Conservation (phyloP, 495 filamentous ascomycete species). For the Penicillium diatomitis region DNA sequence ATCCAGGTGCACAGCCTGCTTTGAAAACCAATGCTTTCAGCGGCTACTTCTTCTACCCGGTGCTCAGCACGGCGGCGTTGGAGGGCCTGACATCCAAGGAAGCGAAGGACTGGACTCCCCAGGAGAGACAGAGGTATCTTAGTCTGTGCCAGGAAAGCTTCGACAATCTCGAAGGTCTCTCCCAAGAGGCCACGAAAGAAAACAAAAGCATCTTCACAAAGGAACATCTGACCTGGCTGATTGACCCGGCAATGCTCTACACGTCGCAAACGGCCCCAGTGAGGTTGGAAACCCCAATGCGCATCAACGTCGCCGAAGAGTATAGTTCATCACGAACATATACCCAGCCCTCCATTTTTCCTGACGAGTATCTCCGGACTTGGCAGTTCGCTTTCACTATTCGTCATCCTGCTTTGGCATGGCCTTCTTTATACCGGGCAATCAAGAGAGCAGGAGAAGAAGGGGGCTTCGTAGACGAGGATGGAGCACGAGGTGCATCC, state of each 20-base stretch:
- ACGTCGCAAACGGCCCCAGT: neutral
- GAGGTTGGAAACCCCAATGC: neutral
- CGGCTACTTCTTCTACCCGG: slow-evolving; percentile 30
- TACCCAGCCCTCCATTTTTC: slow-evolving; percentile 22
- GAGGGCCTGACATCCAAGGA: slow-evolving; percentile 8
- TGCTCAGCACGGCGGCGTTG: slow-evolving; percentile 4
- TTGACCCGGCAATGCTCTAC: slow-evolving; percentile 5
- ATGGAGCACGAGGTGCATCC: slow-evolving; percentile 5
- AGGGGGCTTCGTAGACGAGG: slow-evolving; percentile 5
- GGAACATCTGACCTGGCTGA: slow-evolving; percentile 27
- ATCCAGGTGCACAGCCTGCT: slow-evolving; percentile 28
- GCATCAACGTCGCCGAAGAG: slow-evolving; percentile 1
- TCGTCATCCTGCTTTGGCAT: slow-evolving; percentile 32
- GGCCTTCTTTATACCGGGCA: slow-evolving; percentile 29
- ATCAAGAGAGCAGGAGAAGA: slow-evolving; percentile 11
- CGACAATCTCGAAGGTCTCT: slow-evolving; percentile 17
- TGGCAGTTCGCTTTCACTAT: slow-evolving; percentile 33
- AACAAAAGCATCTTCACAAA: slow-evolving; percentile 29
- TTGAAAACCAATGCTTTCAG: slow-evolving; percentile 20
- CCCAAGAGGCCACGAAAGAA: slow-evolving; percentile 13
- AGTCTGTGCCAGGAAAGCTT: slow-evolving; percentile 12
- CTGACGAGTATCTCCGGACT: slow-evolving; percentile 28
- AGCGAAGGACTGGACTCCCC: slow-evolving; percentile 16
- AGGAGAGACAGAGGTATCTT: slow-evolving; percentile 9
- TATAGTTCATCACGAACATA: slow-evolving; percentile 11